Evolutionary conservation across 352 stramenopile genomes (phyloP), one percentile per base, ranked within the genome.

Genomic region (Phytophthora pistaciae): DNA sequence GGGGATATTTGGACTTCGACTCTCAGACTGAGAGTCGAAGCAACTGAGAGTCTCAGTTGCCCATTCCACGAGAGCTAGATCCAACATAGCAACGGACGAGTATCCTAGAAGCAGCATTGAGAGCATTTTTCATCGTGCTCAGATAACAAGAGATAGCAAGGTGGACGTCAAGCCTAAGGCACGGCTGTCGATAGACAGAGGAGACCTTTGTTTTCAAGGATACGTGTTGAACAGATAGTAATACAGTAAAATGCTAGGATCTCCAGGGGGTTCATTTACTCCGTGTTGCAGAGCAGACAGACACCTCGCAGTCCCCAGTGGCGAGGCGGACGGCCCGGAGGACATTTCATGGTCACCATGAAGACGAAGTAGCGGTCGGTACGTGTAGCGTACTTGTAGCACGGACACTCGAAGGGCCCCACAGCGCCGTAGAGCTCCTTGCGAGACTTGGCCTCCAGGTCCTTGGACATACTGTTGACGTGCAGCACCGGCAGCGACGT

Each of bases 311-410:
- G 74, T 0, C 90, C 92, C 97, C 97, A 99, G 75, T 99, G 96
- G 33, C 92, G 90, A 16, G 96, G 93, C 38, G 87, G 88, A 53
- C 98, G 83, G 20, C 96, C 97, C 16, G 84, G 79, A 36, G 88
- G 87, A 78, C 90, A 96, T 72, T 95, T 94, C 87, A 96, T 95
- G 27, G 87, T 96, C 52, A 99, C 95, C 82, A 97, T 98, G 62
- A 99, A 99, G 68, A 99, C 96, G 66, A 99, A 98, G 79, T 99
- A 98, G 18, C 93, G 89, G 67, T 99, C 97, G 40, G 94, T 99
- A 23, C 97, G 90, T 23, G 67, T 92, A 18, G 91, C 85, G 79
- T 99, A 99, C 87, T 99, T 99, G 91, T 99, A 99, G 63, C 97
- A 95, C 33, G 98, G 95, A 74, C 93, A 98, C 76, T 99, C 94